phyloP scores from a whole-genome alignment of 2,329 filamentous ascomycete species.

The Septoria petroselini region DNA sequence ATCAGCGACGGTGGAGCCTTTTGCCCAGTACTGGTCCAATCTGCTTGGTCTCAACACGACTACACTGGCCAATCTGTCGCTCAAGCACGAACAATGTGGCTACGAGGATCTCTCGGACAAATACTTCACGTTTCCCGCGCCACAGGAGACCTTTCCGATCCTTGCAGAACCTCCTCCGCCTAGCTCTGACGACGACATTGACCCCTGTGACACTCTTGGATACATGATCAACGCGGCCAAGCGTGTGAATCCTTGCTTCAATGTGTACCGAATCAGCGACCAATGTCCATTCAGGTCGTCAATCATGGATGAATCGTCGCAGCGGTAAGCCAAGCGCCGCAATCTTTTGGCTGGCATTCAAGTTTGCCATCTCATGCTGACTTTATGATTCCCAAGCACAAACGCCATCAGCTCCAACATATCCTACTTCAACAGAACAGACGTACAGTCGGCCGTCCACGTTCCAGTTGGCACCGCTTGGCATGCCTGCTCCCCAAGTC shows the following conservation, averaged over 20 bases:
- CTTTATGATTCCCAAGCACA: neutral
- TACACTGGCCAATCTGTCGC: slow-evolving; percentile 39
- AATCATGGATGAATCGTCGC: neutral
- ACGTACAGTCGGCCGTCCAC: slow-evolving; percentile 38
- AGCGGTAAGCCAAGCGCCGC: no score
- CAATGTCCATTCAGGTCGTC: slow-evolving; percentile 25
- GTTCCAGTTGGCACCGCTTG: slow-evolving; percentile 32
- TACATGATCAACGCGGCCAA: neutral
- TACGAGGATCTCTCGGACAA: slow-evolving; percentile 50
- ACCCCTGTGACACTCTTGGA: slow-evolving; percentile 26
- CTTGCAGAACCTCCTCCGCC: slow-evolving; percentile 12
- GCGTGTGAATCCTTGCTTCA: slow-evolving; percentile 37
- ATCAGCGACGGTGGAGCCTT: slow-evolving; percentile 4
- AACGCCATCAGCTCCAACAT: neutral
- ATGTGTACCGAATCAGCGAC: slow-evolving; percentile 36
- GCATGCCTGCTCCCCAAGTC: slow-evolving; percentile 25
- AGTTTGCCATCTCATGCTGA: neutral
- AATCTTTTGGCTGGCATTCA: no score
- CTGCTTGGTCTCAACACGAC: slow-evolving; percentile 45
- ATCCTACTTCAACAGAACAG: slow-evolving; percentile 36
- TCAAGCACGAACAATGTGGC: slow-evolving; percentile 38
- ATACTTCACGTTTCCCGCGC: slow-evolving; percentile 41
- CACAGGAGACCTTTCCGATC: slow-evolving; percentile 29
- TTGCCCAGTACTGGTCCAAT: slow-evolving; percentile 32
- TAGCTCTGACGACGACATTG: neutral